These are phyloP conservation scores for Phyllostachys edulis DNA, from an alignment of 176 grass and related monocot genomes.

Conservation along the genomic window DNA sequence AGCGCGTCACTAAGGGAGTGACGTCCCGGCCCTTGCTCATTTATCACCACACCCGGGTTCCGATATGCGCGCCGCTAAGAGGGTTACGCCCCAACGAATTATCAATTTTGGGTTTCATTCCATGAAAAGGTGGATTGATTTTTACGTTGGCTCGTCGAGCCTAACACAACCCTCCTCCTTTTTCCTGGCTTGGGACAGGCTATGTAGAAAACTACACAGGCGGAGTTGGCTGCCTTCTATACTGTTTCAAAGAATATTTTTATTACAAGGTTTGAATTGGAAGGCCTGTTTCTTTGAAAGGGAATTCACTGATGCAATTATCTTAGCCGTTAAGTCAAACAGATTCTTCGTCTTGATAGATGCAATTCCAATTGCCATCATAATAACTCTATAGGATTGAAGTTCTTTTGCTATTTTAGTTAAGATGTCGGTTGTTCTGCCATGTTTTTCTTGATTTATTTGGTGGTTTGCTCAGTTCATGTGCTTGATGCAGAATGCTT, in stretches of 20 bases:
- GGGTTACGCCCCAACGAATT: no score
- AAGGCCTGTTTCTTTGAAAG: not conserved
- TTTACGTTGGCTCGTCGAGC: no score
- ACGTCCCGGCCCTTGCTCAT: no score
- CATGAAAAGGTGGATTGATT: no score
- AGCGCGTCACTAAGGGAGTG: no score
- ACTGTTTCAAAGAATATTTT: not conserved
- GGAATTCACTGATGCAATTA: not conserved
- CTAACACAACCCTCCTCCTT: no score
- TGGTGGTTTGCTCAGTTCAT: not conserved
- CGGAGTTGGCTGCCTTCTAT: not conserved
- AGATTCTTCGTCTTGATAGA: not conserved
- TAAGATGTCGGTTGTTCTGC: not conserved
- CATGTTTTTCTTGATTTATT: no score
- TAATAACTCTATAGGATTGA: constrained; percentile 2
- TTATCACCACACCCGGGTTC: no score
- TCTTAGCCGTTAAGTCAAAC: not conserved
- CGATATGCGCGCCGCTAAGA: no score
- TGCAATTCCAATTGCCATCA: not conserved
- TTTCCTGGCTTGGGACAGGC: no score
- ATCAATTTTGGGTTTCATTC: no score
- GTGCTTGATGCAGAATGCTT: not conserved
- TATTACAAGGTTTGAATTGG: constrained; percentile 9
- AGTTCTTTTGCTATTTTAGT: not conserved
- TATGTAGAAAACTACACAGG: no score